Base-by-base conservation (phyloP, 75 land plant genomes). In the Pinus albicaulis region DNA sequence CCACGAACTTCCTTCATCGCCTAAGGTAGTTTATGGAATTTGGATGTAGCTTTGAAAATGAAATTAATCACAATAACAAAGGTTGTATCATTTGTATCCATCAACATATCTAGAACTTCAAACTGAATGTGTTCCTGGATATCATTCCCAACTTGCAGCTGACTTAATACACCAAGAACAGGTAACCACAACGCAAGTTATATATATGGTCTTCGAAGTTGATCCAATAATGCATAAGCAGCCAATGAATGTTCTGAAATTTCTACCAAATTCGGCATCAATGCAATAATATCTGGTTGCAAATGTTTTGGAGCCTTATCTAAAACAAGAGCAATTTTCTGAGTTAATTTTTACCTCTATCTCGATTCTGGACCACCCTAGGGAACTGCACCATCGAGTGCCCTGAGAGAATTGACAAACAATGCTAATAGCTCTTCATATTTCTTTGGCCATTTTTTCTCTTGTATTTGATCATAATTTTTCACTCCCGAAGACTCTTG, bases 401-500 rank as follows among this genome's bases (percentile, higher is more conserved):
- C 93, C 80, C 93, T 87, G 59, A 97, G 73, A 19, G 99, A 97
- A 64, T 92, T 97, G 7, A 97, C 93, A 63, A 97, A 94, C 74
- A 97, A 83, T 44, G 92, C 95, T 69, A 97, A 76, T 41, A 97
- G 95, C 82, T 94, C 99, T 77, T 97, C 98, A 7, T 98, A 97
- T 71, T 94, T 93, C 85, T 94, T 92, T 28, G 98, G 95, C 95
- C 99, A 96, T 85, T 92, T 96, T 23, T 89, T 85, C 98, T 96
- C 90, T 5, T 90, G 56, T 26, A 58, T 71, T 61, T 86, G 88
- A 74, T 78, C 76, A 59, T 76, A 78, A 19, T 73, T 71, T 72
- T 82, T 86, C 72, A 83, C 86, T 10, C 58, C 69, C 22, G 76
- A 73, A 57, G 64, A 71, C 57, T 82, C 87, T 20, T 72, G 60